Base-by-base conservation (phyloP, 1,284 basidiomycete species). In the Crucibulum parvulum region DNA sequence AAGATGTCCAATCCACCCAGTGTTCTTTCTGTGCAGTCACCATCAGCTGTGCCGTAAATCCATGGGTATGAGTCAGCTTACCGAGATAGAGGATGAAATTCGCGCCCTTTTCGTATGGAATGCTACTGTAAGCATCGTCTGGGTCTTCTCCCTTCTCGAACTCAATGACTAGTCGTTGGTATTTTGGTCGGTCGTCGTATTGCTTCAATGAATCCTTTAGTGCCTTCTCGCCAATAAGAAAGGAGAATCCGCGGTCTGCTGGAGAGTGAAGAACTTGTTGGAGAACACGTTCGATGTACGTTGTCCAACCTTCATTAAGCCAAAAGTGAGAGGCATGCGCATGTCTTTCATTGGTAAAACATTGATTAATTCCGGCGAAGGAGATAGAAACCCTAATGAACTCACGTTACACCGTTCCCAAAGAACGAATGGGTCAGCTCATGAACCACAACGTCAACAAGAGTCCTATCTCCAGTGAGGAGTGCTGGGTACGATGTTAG, bases 241-340 rank as follows among this genome's bases (percentile, higher is more conserved):
- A 95, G 38, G 87, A 87, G 71, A 96, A 95, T 11, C 89, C 94
- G 38, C 97, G 90, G 60, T 93, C 88, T 0, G 90, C 88, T 15
- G 93, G 87, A 0, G 90, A 87, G 71, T 96, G 89, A 1, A 97
- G 79, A 54, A 84, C 80, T 65, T 91, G 82, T 45, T 92, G 88
- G 39, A 98, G 82, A 8, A 98, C 80, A 24, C 96, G 88, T 75
- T 99, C 97, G 53, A 95, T 90, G 72, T 96, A 98, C 1, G 94
- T 96, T 37, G 96, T 98, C 91, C 94, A 98, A 38, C 95, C 88
- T 77, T 96, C 94, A 74, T 96, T 96, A 53, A 96, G 86, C 94
- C 94, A 97, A 81, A 96, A 96, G 73, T 94, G 91, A 5, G 84
- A 84, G 3, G 89, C 85, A 59, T 92, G 73, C 1, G 87, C 86